Base-by-base conservation (phyloP, 495 filamentous ascomycete genomes). In the Trichoderma virens region DNA sequence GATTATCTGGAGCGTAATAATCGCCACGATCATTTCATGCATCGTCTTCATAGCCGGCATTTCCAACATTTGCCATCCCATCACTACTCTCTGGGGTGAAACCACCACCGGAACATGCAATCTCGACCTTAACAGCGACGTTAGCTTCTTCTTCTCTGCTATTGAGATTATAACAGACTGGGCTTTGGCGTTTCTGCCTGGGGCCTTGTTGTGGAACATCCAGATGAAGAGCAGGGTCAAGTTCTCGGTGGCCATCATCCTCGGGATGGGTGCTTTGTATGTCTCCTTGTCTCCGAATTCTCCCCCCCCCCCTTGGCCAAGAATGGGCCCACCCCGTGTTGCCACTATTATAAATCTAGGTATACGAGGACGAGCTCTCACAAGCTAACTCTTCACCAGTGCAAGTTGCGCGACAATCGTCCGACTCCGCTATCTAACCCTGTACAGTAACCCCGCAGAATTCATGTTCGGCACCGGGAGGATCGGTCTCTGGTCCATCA, bases 101-200 rank as follows among this genome's bases (percentile, higher is more conserved):
- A 67, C 63, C 25, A 65, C 66, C 8, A 56, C 51, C 25, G 66
- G 66, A 20, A 61, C 62, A 62, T 67, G 66, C 41, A 67, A 67
- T 38, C 66, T 65, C 27, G 47, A 60, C 59, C 63, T 67, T 3
- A 62, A 67, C 63, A 67, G 66, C 63, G 59, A 65, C 23, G 63
- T 67, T 6, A 65, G 66, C 51, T 65, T 65, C 63, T 67, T 67
- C 66, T 67, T 67, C 59, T 67, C 66, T n/a, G 66, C 66, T 20
- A 60, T 67, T 6, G 62, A 64, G 54, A 67, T 67, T 41, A 8
- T 59, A 45, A 67, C 66, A 18, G 66, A 68, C 35, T 68, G 64
- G 64, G 32, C 66, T 41, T 43, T 68, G 31, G 66, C 66, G n/a
- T 41, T 66, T 28, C 32, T 68, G 27, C 66, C 66, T 60, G 64